These are phyloP conservation scores for Suillus placidus DNA, from an alignment of 768 basidiomycete genomes.

Conservation along the genomic window DNA sequence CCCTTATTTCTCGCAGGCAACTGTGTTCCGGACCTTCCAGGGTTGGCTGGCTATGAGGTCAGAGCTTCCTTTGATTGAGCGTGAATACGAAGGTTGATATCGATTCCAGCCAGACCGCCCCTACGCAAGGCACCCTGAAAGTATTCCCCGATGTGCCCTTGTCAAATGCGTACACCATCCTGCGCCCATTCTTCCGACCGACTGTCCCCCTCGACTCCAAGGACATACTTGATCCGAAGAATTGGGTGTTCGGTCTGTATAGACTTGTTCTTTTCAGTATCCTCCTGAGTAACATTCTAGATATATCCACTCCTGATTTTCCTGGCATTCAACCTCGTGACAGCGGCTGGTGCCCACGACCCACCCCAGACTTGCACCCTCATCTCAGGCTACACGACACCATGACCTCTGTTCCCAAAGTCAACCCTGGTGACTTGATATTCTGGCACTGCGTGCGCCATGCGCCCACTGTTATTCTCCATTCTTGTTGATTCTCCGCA, in stretches of 20 bases:
- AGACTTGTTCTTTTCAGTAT: conserved; percentile 26
- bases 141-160: conserved; percentile 69
- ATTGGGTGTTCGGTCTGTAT: conserved; percentile 51
- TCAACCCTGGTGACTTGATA: conserved; percentile 75
- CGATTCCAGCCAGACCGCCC: conserved; percentile 57
- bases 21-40: conserved; percentile 66
- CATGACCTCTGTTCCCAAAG: conserved; percentile 73
- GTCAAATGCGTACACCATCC: conserved; percentile 71
- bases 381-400: conserved; percentile 63
- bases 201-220: conserved; percentile 41
- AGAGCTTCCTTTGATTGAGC: conserved; percentile 12
- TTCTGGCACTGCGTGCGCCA: conserved; percentile 69
- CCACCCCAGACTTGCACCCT: conserved; percentile 62
- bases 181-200: conserved; percentile 76
- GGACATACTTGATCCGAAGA: conserved; percentile 50
- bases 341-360: conserved; percentile 44
- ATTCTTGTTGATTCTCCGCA: conserved; percentile 11
- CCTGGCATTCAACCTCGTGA: conserved; percentile 45
- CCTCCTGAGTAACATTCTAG: conserved; percentile 31
- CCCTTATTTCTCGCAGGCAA: conserved; percentile 35
- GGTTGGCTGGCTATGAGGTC: conserved; percentile 79
- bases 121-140: conserved; percentile 67
- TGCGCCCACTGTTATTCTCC: not conserved
- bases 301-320: conserved; percentile 51
- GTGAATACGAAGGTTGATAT: conserved; percentile 13